Evolutionary conservation across 305 asterid species (phyloP).

Genomic region (Plantago lanceolata): DNA sequence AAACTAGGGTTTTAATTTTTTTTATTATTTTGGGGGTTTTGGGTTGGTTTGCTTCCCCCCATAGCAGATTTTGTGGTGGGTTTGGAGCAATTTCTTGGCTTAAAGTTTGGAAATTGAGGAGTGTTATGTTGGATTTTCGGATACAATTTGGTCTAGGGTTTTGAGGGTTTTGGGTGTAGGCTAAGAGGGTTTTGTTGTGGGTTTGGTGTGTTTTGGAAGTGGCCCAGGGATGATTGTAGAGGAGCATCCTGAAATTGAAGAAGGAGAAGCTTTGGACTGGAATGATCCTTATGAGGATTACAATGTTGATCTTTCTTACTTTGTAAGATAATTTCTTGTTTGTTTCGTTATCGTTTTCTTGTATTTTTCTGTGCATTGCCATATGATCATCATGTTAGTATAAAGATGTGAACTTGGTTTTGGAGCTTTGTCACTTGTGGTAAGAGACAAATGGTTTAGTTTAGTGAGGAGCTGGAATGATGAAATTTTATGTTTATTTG

Average conservation of each 20-base stretch:
- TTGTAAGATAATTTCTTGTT: slow-evolving; percentile 49
- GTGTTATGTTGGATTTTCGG: slow-evolving; percentile 58
- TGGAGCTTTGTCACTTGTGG: no score
- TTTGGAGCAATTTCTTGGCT: slow-evolving; percentile 31
- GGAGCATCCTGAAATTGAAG: slow-evolving; percentile 61
- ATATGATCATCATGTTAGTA: slow-evolving; percentile 1
- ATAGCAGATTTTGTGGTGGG: slow-evolving; percentile 11
- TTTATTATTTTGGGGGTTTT: slow-evolving; percentile 27
- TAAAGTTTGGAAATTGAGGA: slow-evolving; percentile 31
- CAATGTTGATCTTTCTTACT: slow-evolving; percentile 77
- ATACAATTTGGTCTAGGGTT: slow-evolving; percentile 53
- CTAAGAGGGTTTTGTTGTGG: slow-evolving; percentile 38
- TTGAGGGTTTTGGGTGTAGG: slow-evolving; percentile 31
- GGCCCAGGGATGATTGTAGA: slow-evolving; percentile 49
- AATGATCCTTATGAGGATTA: slow-evolving; percentile 66
- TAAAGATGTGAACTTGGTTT: slow-evolving; percentile 22
- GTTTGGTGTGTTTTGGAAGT: slow-evolving; percentile 20
- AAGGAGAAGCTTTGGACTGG: slow-evolving; percentile 65
- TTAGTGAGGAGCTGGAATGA: neutral
- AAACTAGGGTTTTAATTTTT: slow-evolving; percentile 41
- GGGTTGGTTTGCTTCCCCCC: slow-evolving; percentile 9
- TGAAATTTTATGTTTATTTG: neutral
- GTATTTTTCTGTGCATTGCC: slow-evolving; percentile 20
- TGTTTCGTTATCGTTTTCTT: slow-evolving; percentile 19
- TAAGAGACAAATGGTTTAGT: no score